phyloP scores from a whole-genome alignment of 1,139 yeast genomes.

The Sugiyamaella xylanicola region DNA sequence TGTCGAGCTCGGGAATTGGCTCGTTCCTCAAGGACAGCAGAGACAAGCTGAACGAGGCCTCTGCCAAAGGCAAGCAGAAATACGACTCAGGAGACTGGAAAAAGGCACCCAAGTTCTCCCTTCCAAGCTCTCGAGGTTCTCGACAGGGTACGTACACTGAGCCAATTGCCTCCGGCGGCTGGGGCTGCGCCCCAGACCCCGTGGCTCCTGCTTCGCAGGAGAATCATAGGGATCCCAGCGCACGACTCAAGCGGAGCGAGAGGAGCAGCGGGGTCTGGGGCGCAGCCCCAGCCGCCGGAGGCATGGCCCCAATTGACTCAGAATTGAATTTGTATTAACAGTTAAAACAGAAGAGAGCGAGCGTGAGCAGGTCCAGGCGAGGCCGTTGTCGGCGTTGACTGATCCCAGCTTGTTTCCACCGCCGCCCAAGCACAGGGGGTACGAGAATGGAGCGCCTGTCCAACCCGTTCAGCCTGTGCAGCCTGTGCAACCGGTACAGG shows the following conservation, averaged over 20 bases:
- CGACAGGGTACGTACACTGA: neutral
- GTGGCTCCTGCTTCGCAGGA: neutral
- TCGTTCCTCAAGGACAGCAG: conserved; percentile 29
- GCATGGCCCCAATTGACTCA: neutral
- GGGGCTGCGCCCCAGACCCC: neutral
- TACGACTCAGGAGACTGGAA: conserved; percentile 28
- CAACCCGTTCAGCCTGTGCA: conserved; percentile 20
- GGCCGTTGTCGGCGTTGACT: conserved; percentile 42
- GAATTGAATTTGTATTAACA: conserved; percentile 1
- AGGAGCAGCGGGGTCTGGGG: neutral
- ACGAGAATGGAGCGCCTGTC: conserved; percentile 28
- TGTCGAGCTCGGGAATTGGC: conserved; percentile 19
- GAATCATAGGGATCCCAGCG: neutral
- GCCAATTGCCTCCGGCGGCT: neutral
- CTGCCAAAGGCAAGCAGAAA: conserved; percentile 26
- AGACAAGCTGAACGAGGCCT: conserved; percentile 26
- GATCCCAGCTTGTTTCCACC: conserved; percentile 54
- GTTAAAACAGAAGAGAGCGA: conserved; percentile 22
- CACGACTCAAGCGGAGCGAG: conserved; percentile 1
- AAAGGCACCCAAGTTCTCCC: conserved; percentile 20
- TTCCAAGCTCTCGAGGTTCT: conserved; percentile 6
- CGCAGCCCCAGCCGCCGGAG: neutral
- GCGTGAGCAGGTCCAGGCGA: conserved; percentile 30
- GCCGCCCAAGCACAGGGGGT: conserved; percentile 50
- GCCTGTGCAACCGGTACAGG: neutral